phyloP scores from a whole-genome alignment of 2,329 filamentous ascomycete genomes.

The Chaetomiaceae sp. region DNA sequence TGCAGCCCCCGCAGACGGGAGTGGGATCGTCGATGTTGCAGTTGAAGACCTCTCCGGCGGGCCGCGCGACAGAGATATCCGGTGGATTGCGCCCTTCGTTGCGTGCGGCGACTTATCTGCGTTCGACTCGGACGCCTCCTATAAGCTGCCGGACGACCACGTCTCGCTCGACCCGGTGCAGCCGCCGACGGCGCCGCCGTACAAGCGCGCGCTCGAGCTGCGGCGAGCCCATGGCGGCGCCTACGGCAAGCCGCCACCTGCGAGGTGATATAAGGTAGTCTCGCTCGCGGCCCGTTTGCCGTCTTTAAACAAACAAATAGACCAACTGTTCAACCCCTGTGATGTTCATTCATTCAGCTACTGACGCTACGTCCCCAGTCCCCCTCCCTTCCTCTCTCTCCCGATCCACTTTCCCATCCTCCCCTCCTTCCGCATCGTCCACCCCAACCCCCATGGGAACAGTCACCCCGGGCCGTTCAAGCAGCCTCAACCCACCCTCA shows the following conservation, averaged over 20 bases:
- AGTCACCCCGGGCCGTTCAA: conserved; percentile 9
- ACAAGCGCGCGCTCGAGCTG: conserved; percentile 84
- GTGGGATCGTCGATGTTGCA: conserved; percentile 42
- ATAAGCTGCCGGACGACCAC: conserved; percentile 78
- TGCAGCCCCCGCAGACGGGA: conserved; percentile 18
- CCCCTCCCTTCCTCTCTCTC: not conserved
- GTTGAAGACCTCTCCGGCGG: conserved; percentile 41
- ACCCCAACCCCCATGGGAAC: not conserved
- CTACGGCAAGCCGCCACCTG: conserved; percentile 61
- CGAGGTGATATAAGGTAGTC: too few species aligned
- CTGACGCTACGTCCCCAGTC: not conserved
- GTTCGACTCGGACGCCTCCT: conserved; percentile 94
- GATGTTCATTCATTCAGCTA: conserved; percentile 20
- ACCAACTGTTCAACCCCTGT: too few species aligned
- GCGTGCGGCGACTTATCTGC: conserved; percentile 94
- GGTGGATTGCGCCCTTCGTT: conserved; percentile 93
- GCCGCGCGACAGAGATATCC: conserved; percentile 36
- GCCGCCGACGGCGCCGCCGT: conserved; percentile 91
- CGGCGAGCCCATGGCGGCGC: conserved; percentile 69
- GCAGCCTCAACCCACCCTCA: conserved; percentile 30
- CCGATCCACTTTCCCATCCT: not conserved
- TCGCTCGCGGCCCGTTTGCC: too few species aligned
- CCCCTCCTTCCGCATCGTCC: not conserved
- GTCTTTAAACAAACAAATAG: too few species aligned
- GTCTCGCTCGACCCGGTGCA: conserved; percentile 87